Evolutionary conservation across 202 grass and related monocot genomes (phyloP).

Genomic region (Setaria italica): DNA sequence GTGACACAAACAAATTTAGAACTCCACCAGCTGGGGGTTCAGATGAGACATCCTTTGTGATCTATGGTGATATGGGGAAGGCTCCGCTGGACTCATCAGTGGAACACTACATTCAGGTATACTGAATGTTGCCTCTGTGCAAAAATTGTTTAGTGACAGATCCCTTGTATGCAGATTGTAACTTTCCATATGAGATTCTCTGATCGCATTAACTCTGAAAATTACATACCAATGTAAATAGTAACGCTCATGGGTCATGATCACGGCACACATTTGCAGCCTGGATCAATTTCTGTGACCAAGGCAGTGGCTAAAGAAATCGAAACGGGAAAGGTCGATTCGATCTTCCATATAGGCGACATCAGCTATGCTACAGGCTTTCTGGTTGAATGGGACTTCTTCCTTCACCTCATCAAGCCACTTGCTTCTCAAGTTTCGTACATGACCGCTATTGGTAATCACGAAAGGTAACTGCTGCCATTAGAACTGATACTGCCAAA

Average conservation of each 20-base stretch:
- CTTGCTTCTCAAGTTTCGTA: conserved; percentile 77
- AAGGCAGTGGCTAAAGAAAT: conserved; percentile 59
- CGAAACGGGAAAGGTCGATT: conserved; percentile 55
- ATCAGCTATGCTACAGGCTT: conserved; percentile 97
- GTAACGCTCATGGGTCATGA: background rate
- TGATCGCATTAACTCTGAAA: background rate
- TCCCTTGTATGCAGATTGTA: background rate
- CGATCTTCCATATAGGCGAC: conserved; percentile 94
- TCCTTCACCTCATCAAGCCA: conserved; percentile 73
- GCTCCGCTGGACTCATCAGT: conserved; percentile 78
- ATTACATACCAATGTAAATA: background rate
- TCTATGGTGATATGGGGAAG: conserved; percentile 98
- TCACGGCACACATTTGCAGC: conserved; percentile 45
- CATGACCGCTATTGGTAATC: conserved; percentile 92
- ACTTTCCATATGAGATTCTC: background rate
- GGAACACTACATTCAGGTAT: conserved; percentile 92
- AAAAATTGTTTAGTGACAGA: background rate
- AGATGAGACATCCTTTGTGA: conserved; percentile 54
- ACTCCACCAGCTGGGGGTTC: conserved; percentile 70
- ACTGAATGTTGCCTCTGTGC: background rate
- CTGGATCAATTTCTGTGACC: conserved; percentile 65
- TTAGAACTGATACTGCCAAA: background rate
- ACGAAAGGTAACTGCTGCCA: conserved; percentile 65
- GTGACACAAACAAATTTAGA: conserved; percentile 56
- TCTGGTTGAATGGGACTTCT: conserved; percentile 70